These are phyloP conservation scores for Tephrocybe rancida DNA, from an alignment of 768 basidiomycete species.

Conservation along the genomic window DNA sequence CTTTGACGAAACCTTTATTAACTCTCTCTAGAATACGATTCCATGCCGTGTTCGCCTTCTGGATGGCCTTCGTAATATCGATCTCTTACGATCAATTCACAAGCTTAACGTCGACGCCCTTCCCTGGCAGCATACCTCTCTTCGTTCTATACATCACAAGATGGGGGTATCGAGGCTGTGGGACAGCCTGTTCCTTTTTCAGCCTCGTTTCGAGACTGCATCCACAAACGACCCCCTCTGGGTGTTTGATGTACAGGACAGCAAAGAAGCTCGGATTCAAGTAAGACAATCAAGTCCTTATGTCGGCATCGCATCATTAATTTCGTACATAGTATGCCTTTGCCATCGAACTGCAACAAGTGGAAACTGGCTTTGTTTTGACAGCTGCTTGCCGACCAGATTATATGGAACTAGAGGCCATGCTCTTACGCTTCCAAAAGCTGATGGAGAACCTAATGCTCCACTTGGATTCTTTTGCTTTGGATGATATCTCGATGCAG, in stretches of 20 bases:
- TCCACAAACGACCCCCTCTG: conserved; percentile 27
- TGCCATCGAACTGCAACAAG: conserved; percentile 42
- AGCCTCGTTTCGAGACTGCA: conserved; percentile 23
- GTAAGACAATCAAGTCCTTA: conserved; percentile 15
- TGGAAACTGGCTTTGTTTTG: conserved; percentile 29
- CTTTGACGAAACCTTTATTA: background rate
- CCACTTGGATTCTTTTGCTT: conserved; percentile 13
- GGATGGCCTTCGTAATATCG: conserved; percentile 26
- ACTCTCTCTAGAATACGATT: conserved; percentile 39
- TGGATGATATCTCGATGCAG: conserved; percentile 13
- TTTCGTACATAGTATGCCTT: conserved; percentile 38
- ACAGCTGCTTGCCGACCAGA: conserved; percentile 36
- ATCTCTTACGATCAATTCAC: conserved; percentile 39
- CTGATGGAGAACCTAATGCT: conserved; percentile 17
- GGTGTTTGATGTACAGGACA: conserved; percentile 21
- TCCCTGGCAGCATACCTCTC: conserved; percentile 48
- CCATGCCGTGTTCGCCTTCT: conserved; percentile 42
- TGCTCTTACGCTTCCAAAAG: conserved; percentile 20
- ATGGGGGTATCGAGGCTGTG: conserved; percentile 33
- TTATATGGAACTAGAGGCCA: conserved; percentile 28
- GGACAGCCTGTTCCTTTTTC: conserved; percentile 48
- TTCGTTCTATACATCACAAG: conserved; percentile 40
- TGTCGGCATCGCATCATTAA: background rate
- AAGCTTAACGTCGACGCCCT: conserved; percentile 37
- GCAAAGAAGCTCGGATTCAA: conserved; percentile 27